Evolutionary conservation across 805 yeast genomes (phyloP).

Genomic region (Starmera dryadoides): DNA sequence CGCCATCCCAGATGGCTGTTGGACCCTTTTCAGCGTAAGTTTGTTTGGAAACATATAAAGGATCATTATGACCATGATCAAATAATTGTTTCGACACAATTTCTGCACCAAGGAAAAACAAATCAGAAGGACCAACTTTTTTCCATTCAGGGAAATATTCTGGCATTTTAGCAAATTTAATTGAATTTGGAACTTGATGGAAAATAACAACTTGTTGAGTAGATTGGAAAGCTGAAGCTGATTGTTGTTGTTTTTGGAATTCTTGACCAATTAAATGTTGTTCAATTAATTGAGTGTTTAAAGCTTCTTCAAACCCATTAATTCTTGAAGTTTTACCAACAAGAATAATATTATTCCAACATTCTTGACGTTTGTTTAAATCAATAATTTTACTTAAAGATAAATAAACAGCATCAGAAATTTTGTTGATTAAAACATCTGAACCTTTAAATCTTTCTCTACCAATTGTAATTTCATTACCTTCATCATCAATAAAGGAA

Average conservation of each 20-base stretch:
- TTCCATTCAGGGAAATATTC: slow-evolving; percentile 97
- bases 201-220: slow-evolving; percentile 25
- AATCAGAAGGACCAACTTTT: slow-evolving; percentile 66
- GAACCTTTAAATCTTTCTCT: slow-evolving; percentile 85
- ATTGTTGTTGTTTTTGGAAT: slow-evolving; percentile 21
- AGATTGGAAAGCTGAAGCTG: slow-evolving; percentile 21
- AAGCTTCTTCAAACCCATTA: slow-evolving; percentile 67
- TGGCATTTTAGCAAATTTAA: slow-evolving; percentile 64
- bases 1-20: slow-evolving; percentile 66
- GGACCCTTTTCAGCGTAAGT: slow-evolving; percentile 80
- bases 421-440: slow-evolving; percentile 44
- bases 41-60: slow-evolving; percentile 56
- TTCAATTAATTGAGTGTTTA: slow-evolving; percentile 49
- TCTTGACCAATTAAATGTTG: slow-evolving; percentile 41
- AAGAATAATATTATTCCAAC: slow-evolving; percentile 77
- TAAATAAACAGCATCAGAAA: slow-evolving; percentile 48
- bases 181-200: slow-evolving; percentile 74
- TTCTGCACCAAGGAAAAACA: slow-evolving; percentile 79
- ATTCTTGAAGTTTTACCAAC: slow-evolving; percentile 75
- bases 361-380: slow-evolving; percentile 64
- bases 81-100: slow-evolving; percentile 83
- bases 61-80: slow-evolving; percentile 52
- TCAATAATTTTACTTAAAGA: slow-evolving; percentile 56
- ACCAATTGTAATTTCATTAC: slow-evolving; percentile 63
- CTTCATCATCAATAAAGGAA: slow-evolving; percentile 53